These are phyloP conservation scores for Ophioceras dolichostomum DNA, from an alignment of 2,329 filamentous ascomycete genomes.

Conservation along the genomic window DNA sequence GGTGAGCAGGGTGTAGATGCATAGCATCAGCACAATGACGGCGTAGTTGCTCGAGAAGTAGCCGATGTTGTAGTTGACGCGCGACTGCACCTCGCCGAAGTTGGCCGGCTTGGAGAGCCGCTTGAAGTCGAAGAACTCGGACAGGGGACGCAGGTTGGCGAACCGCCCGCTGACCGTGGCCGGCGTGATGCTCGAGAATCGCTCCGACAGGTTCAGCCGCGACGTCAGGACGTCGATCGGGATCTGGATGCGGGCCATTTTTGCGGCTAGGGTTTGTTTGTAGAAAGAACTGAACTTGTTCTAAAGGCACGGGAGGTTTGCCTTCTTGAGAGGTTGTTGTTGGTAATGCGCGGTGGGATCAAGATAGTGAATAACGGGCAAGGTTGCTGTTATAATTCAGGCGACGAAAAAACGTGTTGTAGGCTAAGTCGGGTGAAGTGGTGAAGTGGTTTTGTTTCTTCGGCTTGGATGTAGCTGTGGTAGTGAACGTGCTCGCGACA, in stretches of 20 bases:
- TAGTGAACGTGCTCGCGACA: no score
- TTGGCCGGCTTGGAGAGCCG: constrained; percentile 87
- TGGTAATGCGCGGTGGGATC: no score
- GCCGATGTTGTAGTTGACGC: constrained; percentile 92
- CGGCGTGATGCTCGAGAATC: constrained; percentile 71
- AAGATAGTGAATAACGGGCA: no score
- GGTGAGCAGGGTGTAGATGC: constrained; percentile 87
- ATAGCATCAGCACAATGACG: constrained; percentile 85
- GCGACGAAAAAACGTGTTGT: no score
- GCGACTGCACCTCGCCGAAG: constrained; percentile 76
- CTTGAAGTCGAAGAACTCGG: constrained; percentile 94
- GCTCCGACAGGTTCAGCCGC: constrained; percentile 72
- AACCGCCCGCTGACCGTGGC: constrained; percentile 74
- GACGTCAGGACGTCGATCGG: constrained; percentile 86
- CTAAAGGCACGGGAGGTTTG: no score
- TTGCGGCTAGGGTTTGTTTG: no score
- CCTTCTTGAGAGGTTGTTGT: no score
- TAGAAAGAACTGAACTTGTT: no score
- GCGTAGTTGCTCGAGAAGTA: constrained; percentile 99
- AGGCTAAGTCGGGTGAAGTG: no score
- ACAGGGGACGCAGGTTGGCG: constrained; percentile 79
- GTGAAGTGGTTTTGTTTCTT: no score
- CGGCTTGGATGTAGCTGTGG: no score
- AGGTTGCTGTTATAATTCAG: no score
- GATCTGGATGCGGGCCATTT: constrained; percentile 82